Evolutionary conservation across 2,329 filamentous ascomycete species (phyloP), one percentile per base, ranked within the genome.

Genomic region (Cladosporium austrohemisphaericum): DNA sequence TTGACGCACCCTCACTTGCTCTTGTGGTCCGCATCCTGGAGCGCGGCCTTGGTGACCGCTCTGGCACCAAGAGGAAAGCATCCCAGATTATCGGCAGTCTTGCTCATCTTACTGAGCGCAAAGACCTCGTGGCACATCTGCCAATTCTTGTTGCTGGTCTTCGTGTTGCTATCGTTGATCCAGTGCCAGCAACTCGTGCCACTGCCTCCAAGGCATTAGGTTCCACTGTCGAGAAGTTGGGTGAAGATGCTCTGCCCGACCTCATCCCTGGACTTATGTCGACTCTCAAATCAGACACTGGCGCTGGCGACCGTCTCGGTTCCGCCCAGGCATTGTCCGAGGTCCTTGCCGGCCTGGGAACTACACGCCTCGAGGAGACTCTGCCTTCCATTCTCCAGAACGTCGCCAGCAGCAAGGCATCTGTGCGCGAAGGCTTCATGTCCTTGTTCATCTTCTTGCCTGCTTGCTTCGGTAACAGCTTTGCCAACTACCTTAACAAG

Each of bases 361-460:
- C 93, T 1, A 80, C 86, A 43, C 86, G 93, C 58, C 75, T 98
- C 58, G 93, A 98, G 69, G 94, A 98, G 71, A 97, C 91, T 4
- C 75, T 98, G 37, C 94, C 93, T 31, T 96, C 92, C 10, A 95
- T 98, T 60, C 73, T 98, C 32, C 92, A 97, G 63, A 98, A 98
- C 63, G 92, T 95, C 57, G 84, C 89, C 59, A 97, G 92, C 61
- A 82, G 85, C 58, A 96, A 95, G 70, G 68, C 93, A 14, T 83
- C 90, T 48, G 89, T 98, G 56, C 84, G 93, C 61, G 93, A 98
- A 76, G 93, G 93, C 37, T 98, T 98, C 75, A 98, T 98, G 93
- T 96, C 93, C 6, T 79, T 98, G 32, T 98, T 98, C 72, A 97
- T 98, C 58, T 98, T 96, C 79, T 82, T 98, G 73, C 93, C 93